Evolutionary conservation across 148 eudicot genomes (phyloP).

Genomic region (Rhododendron ovatum): DNA sequence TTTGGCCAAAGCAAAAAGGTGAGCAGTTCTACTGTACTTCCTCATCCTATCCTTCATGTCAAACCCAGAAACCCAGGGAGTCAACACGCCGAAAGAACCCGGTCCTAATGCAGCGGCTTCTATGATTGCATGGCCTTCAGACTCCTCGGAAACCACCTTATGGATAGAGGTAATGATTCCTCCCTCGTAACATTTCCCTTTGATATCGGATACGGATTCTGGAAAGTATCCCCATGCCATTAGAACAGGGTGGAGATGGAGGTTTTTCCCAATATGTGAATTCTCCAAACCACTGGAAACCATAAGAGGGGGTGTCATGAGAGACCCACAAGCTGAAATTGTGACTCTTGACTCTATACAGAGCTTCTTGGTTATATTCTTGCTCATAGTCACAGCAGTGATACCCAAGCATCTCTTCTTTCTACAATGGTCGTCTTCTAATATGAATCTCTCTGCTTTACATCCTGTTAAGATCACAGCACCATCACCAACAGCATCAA

Average conservation of each 20-base stretch:
- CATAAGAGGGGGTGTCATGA: slow-evolving; percentile 70
- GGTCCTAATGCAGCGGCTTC: slow-evolving; percentile 64
- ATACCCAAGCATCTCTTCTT: slow-evolving; percentile 61
- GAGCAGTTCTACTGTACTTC: slow-evolving; percentile 61
- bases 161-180: slow-evolving; percentile 79
- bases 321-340: slow-evolving; percentile 70
- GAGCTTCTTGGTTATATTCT: slow-evolving; percentile 46
- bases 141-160: slow-evolving; percentile 53
- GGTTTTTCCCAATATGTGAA: slow-evolving; percentile 63
- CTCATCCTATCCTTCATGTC: slow-evolving; percentile 66
- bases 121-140: slow-evolving; percentile 42
- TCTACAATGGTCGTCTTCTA: slow-evolving; percentile 20
- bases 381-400: slow-evolving; percentile 31
- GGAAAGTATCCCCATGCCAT: slow-evolving; percentile 89
- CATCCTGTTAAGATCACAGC: slow-evolving; percentile 67
- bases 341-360: slow-evolving; percentile 58
- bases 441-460: slow-evolving; percentile 52
- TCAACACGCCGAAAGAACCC: slow-evolving; percentile 34
- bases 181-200: slow-evolving; percentile 64
- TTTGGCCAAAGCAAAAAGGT: slow-evolving; percentile 49
- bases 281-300: slow-evolving; percentile 66
- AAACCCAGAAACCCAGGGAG: slow-evolving; percentile 77
- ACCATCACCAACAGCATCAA: slow-evolving; percentile 57
- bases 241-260: slow-evolving; percentile 69
- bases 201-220: slow-evolving; percentile 24